A percentile compares a stretch with the other conserved stretches of the same genome.
These are phyloP conservation scores for Lasiodiplodia citricola DNA, from an alignment of 2,329 filamentous ascomycete species.

Conservation along the genomic window DNA sequence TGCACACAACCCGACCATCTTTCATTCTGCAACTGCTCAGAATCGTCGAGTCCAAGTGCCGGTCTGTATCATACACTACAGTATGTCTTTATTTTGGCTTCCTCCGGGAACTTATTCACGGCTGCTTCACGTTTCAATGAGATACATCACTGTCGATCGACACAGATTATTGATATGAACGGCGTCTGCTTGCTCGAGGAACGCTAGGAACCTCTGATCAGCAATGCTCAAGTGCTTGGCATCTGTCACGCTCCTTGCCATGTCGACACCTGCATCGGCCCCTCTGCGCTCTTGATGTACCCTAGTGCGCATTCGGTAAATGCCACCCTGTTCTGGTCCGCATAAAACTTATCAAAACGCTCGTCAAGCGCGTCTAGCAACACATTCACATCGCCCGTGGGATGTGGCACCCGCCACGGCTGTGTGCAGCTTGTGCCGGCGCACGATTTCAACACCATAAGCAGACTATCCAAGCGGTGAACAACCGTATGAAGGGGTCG, in stretches of 20 bases:
- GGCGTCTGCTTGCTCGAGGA: too few relatives aligned
- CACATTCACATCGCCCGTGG: constrained; percentile 56
- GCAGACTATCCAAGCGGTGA: constrained; percentile 57
- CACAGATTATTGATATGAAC: too few relatives aligned
- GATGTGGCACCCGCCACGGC: constrained; percentile 65
- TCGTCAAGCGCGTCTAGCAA: constrained; percentile 57
- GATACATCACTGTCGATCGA: too few relatives aligned
- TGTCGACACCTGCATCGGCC: constrained; percentile 32
- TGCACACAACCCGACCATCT: too few relatives aligned
- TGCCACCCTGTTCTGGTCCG: constrained; percentile 55
- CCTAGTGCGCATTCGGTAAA: constrained; percentile 62
- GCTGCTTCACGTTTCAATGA: too few relatives aligned
- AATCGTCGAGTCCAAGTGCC: too few relatives aligned
- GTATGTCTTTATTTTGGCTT: too few relatives aligned
- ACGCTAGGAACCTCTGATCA: background rate
- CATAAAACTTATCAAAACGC: constrained; percentile 61
- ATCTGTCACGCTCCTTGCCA: background rate
- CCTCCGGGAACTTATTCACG: too few relatives aligned
- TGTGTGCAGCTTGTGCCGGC: constrained; percentile 58
- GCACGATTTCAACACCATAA: constrained; percentile 67
- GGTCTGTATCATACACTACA: too few relatives aligned
- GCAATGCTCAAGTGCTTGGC: background rate
- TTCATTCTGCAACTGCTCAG: too few relatives aligned
- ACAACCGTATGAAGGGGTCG: constrained; percentile 30
- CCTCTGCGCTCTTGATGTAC: constrained; percentile 62